Evolutionary conservation across 495 filamentous ascomycete genomes (phyloP), one percentile per base, ranked within the genome.

Genomic region (Rhizodiscina lignyota): DNA sequence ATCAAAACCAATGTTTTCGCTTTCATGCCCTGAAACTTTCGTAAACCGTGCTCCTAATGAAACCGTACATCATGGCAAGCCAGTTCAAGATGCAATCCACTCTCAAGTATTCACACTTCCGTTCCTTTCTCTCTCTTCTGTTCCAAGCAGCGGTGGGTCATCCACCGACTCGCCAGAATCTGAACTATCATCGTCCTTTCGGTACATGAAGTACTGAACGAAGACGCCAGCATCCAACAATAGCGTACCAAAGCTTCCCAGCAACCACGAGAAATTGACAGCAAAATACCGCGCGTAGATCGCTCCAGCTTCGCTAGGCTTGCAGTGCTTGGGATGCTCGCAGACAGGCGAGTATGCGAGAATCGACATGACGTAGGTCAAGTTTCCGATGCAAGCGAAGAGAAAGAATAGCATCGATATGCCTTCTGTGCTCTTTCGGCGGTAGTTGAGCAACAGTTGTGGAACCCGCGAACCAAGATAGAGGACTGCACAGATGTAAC

Each of bases 331-430:
- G 4, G 35, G 32, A 6, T 30, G 11, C 30, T 28, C 36, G 34
- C 56, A 58, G 5, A 45, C 71, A 75, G 87, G 78, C 15, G 81
- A 78, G 48, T 79, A 93, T 4, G 83, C 85, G 30, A 96, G 59
- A 27, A 97, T 96, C n/a, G 72, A 79, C 13, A 93, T 50, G 4
- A 94, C 84, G 48, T 91, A 97, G 0, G 87, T 93, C 36, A 87
- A 45, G 48, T 97, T 97, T 2, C 89, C 89, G 16, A 94, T 67
- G 52, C 85, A 94, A 5, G 87, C 89, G 50, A 97, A 97, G 13
- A 96, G 60, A 60, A 97, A 97, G 61, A 97, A 97, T 0, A 97
- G 62, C 45, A 93, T 64, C 15, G 79, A 84, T 4, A 97, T 73
- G 2, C 87, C 89, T 21, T 94, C 86, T 1, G 85, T 94, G 20